phyloP scores from a whole-genome alignment of 768 basidiomycete species.

The Boletus tomentosulus region DNA sequence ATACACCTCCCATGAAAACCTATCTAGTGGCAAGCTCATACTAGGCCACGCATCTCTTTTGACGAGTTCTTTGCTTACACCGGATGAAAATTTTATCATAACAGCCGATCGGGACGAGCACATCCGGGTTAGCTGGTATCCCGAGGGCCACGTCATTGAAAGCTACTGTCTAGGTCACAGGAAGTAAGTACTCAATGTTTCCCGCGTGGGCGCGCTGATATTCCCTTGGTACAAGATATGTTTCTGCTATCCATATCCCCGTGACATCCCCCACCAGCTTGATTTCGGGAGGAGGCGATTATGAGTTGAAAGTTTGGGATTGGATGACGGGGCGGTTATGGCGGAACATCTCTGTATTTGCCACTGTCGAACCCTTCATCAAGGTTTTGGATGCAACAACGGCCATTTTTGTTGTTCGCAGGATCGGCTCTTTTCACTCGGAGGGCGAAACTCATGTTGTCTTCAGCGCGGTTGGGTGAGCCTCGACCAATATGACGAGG shows the following conservation, averaged over 20 bases:
- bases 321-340: conserved; percentile 62
- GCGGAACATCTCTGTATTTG: conserved; percentile 49
- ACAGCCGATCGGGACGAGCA: conserved; percentile 96
- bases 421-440: conserved; percentile 46
- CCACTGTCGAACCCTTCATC: conserved; percentile 47
- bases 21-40: conserved; percentile 63
- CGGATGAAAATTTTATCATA: conserved; percentile 70
- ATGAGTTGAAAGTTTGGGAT: conserved; percentile 71
- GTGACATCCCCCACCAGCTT: conserved; percentile 42
- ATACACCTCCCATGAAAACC: conserved; percentile 61
- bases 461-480: conserved; percentile 75
- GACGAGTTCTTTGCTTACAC: conserved; percentile 64
- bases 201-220: background rate
- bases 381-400: conserved; percentile 26
- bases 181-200: conserved; percentile 47
- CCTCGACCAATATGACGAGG: background rate
- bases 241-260: conserved; percentile 78
- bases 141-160: conserved; percentile 81
- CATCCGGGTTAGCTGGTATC: conserved; percentile 87
- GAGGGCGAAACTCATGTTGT: conserved; percentile 41
- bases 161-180: conserved; percentile 81
- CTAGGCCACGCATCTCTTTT: conserved; percentile 89
- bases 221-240: conserved; percentile 49
- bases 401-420: conserved; percentile 51
- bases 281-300: conserved; percentile 88